phyloP scores from a whole-genome alignment of 1,139 yeast genomes.

The Debaryomyces coudertii region DNA sequence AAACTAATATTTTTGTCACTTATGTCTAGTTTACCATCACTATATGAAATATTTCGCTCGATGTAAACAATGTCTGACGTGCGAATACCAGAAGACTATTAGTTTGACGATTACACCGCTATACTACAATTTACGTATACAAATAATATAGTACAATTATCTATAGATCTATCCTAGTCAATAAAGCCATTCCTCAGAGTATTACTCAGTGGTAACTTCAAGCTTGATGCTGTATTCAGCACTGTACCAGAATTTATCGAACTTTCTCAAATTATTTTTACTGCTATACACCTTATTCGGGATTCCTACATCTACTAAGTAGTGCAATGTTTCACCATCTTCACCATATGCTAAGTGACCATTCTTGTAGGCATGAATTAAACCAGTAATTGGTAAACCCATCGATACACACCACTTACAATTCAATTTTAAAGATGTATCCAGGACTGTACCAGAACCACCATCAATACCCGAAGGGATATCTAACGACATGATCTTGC shows the following conservation, averaged over 20 bases:
- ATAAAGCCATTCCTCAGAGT: not conserved
- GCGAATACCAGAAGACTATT: not conserved
- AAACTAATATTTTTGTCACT: not conserved
- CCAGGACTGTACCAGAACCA: conserved; percentile 66
- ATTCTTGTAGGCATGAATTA: conserved; percentile 61
- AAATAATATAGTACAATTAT: conserved; percentile 3
- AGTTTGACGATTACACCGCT: conserved; percentile 3
- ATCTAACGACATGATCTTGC: conserved; percentile 69
- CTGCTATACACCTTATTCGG: conserved; percentile 53
- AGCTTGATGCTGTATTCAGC: conserved; percentile 38
- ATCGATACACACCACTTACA: conserved; percentile 65
- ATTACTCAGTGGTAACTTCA: conserved; percentile 20
- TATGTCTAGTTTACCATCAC: not conserved
- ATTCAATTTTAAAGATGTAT: conserved; percentile 30
- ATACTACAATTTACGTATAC: conserved; percentile 7
- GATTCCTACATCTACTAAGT: conserved; percentile 73
- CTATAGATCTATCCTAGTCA: conserved; percentile 5
- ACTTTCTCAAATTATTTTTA: conserved; percentile 46
- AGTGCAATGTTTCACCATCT: conserved; percentile 51
- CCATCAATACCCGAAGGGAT: conserved; percentile 86
- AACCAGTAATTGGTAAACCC: conserved; percentile 74
- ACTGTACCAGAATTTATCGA: conserved; percentile 48
- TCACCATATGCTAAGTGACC: conserved; percentile 29
- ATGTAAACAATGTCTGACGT: not conserved
- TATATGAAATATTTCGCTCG: conserved; percentile 8